A percentile compares a stretch with the other conserved stretches of the same genome.
Evolutionary conservation across 202 grass and related monocot genomes (phyloP).

Genomic region (Musa balbisiana): DNA sequence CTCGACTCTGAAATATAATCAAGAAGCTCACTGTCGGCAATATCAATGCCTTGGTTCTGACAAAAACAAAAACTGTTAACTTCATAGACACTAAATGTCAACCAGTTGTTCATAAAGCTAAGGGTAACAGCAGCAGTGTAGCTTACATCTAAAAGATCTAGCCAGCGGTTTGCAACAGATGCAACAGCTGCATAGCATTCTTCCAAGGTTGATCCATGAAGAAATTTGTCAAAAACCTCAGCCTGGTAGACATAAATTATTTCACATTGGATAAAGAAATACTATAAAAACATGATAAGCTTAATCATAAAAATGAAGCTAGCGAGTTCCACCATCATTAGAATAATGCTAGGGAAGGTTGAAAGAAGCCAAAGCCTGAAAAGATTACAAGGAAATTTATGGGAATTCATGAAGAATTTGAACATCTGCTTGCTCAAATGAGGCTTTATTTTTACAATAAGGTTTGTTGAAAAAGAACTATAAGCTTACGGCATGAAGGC

Average conservation of each 20-base stretch:
- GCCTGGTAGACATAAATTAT: slow-evolving; percentile 42
- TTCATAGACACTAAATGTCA: slow-evolving; percentile 10
- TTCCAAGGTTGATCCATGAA: slow-evolving; percentile 86
- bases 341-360: not conserved
- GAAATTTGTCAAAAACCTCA: slow-evolving; percentile 97
- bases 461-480: no score
- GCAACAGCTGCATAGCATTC: slow-evolving; percentile 97
- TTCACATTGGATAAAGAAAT: not conserved
- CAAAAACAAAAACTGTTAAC: slow-evolving; percentile 19
- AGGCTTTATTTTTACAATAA: no score
- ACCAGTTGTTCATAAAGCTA: not conserved
- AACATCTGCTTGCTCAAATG: no score
- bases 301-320: not conserved
- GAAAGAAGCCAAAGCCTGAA: no score
- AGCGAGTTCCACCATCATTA: not conserved
- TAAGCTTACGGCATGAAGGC: no score
- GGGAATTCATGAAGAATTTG: no score
- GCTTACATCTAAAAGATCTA: slow-evolving; percentile 93
- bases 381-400: no score
- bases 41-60: slow-evolving; percentile 96
- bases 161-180: slow-evolving; percentile 90
- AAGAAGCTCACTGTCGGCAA: slow-evolving; percentile 90
- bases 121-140: slow-evolving; percentile 3
- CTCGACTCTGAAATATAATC: slow-evolving; percentile 93
- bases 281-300: not conserved